These are phyloP conservation scores for Rhizodiscina lignyota DNA, from an alignment of 495 filamentous ascomycete genomes.

Conservation along the genomic window DNA sequence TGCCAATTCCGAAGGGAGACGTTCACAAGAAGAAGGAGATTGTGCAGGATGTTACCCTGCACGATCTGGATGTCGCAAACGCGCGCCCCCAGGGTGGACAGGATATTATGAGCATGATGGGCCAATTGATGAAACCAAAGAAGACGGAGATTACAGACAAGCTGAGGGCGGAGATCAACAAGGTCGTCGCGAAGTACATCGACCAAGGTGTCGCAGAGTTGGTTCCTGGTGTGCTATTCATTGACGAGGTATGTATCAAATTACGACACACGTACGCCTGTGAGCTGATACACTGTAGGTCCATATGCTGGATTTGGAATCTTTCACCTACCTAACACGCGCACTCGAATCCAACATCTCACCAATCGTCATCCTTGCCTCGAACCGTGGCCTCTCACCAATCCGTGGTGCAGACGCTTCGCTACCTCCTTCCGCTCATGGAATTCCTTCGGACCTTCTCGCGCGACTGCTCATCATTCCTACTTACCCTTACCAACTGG, in stretches of 20 bases:
- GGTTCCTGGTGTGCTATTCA: slow-evolving; percentile 92
- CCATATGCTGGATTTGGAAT: slow-evolving; percentile 98
- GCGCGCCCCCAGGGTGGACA: slow-evolving; percentile 88
- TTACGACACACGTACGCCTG: slow-evolving; percentile 1
- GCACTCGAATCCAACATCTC: slow-evolving; percentile 85
- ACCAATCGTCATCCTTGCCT: slow-evolving; percentile 92
- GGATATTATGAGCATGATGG: slow-evolving; percentile 99
- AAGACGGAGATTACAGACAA: slow-evolving; percentile 99
- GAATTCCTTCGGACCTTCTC: slow-evolving; percentile 82
- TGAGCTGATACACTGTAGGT: slow-evolving; percentile 54
- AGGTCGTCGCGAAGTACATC: slow-evolving; percentile 95
- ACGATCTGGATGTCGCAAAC: slow-evolving; percentile 93
- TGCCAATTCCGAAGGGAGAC: slow-evolving; percentile 94
- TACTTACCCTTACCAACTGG: slow-evolving; percentile 64
- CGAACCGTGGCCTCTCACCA: slow-evolving; percentile 76
- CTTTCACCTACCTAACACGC: slow-evolving; percentile 96
- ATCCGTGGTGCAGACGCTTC: slow-evolving; percentile 53
- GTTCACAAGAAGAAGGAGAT: slow-evolving; percentile 99
- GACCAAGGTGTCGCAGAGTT: slow-evolving; percentile 97
- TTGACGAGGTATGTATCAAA: slow-evolving; percentile 70
- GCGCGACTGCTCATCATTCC: slow-evolving; percentile 89
- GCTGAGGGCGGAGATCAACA: slow-evolving; percentile 88
- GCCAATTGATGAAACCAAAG: slow-evolving; percentile 95
- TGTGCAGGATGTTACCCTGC: slow-evolving; percentile 95
- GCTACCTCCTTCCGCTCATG: slow-evolving; percentile 56